A percentile compares a stretch with the other conserved stretches of the same genome.
These are phyloP conservation scores for Scutellaria minor DNA, from an alignment of 257 asterid species.

Conservation along the genomic window DNA sequence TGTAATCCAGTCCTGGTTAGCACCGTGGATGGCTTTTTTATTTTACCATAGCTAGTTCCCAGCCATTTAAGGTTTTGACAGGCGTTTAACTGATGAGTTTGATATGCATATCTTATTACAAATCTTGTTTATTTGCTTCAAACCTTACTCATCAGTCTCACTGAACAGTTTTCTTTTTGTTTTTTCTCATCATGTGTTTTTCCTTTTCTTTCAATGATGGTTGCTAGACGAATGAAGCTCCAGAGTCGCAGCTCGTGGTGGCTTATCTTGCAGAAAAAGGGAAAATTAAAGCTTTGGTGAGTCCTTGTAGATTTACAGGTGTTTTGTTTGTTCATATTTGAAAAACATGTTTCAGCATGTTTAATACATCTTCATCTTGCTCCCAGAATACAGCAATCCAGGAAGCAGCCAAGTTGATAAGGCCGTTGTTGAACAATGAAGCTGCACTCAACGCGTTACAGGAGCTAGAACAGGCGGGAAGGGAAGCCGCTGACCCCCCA, in stretches of 20 bases:
- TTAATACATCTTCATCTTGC: neutral
- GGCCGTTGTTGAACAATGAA: conserved; percentile 55
- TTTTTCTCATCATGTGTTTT: conserved; percentile 5
- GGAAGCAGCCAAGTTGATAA: conserved; percentile 50
- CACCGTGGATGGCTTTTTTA: neutral
- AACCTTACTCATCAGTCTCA: conserved; percentile 3
- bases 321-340: neutral
- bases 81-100: neutral
- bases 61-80: neutral
- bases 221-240: conserved; percentile 45
- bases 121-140: neutral
- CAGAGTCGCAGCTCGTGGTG: conserved; percentile 55
- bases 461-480: conserved; percentile 65
- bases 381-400: conserved; percentile 64
- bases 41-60: neutral
- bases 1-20: neutral
- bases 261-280: conserved; percentile 58
- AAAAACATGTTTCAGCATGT: too few relatives aligned
- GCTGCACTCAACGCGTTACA: conserved; percentile 54
- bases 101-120: neutral
- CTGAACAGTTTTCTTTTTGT: conserved; percentile 6
- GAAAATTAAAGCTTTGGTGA: conserved; percentile 63
- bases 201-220: neutral
- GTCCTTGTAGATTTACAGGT: conserved; percentile 30
- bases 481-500: conserved; percentile 23